Evolutionary conservation across 306 rosid genomes (phyloP).

Genomic region (Quercus gilva): DNA sequence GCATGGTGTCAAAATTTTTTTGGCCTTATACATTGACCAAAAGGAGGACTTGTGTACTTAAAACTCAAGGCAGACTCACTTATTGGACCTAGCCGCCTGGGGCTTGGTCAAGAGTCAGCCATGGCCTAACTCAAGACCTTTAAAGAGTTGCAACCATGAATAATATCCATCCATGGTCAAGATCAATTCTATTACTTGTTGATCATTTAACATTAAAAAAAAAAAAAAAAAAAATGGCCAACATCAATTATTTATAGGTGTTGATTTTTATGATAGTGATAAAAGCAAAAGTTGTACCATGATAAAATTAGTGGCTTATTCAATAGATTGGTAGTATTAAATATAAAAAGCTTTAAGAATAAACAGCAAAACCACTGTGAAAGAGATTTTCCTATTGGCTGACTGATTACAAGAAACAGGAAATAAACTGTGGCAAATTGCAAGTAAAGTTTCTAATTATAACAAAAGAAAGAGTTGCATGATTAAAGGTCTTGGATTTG

Average conservation of each 20-base stretch:
- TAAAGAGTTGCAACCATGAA: not conserved
- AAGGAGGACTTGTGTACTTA: not conserved
- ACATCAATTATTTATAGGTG: no score
- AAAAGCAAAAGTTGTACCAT: no score
- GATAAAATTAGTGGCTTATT: no score
- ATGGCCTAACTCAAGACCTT: not conserved
- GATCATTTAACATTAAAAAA: no score
- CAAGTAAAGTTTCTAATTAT: slow-evolving; percentile 20
- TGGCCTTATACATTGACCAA: not conserved
- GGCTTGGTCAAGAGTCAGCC: not conserved
- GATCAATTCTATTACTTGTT: no score
- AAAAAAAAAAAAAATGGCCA: no score
- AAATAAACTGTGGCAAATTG: slow-evolving; percentile 15
- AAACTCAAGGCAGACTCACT: not conserved
- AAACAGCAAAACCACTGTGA: not conserved
- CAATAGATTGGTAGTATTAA: no score
- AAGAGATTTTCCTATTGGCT: not conserved
- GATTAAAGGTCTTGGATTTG: slow-evolving; percentile 24
- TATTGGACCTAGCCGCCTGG: not conserved
- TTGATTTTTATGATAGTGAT: no score
- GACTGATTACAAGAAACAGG: slow-evolving; percentile 4
- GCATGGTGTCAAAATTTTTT: not conserved
- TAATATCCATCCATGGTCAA: no score
- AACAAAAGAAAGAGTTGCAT: slow-evolving; percentile 6
- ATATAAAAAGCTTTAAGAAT: no score